These are phyloP conservation scores for Cyberlindnera mississippiensis DNA, from an alignment of 805 yeast species.

Conservation along the genomic window DNA sequence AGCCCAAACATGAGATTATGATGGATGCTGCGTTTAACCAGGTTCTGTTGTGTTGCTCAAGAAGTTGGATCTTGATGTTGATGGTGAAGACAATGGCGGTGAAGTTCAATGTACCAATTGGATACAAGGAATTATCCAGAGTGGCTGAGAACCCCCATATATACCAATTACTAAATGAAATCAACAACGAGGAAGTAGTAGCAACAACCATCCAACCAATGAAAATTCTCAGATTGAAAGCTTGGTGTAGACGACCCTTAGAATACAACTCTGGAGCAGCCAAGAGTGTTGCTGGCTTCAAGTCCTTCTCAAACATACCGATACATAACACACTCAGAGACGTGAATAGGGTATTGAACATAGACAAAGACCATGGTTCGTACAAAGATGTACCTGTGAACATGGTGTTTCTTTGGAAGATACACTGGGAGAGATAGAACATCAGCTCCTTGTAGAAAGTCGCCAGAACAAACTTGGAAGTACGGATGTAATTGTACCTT, in stretches of 20 bases:
- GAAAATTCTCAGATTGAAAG: conserved; percentile 69
- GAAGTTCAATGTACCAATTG: conserved; percentile 73
- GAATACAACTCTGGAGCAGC: conserved; percentile 90
- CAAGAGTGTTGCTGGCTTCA: conserved; percentile 79
- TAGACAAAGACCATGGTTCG: conserved; percentile 94
- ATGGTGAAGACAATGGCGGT: conserved; percentile 70
- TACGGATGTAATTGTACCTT: conserved; percentile 88
- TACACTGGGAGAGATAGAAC: conserved; percentile 83
- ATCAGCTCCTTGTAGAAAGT: conserved; percentile 93
- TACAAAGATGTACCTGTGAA: conserved; percentile 92
- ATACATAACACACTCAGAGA: conserved; percentile 86
- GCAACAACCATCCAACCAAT: conserved; percentile 77
- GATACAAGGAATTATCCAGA: conserved; percentile 73
- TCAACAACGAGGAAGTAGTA: conserved; percentile 62
- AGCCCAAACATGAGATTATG: conserved; percentile 74
- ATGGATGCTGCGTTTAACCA: conserved; percentile 65
- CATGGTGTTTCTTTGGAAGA: conserved; percentile 80
- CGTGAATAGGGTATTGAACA: conserved; percentile 95
- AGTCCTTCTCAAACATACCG: conserved; percentile 94
- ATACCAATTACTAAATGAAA: conserved; percentile 62
- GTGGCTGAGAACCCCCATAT: conserved; percentile 70
- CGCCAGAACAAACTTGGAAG: conserved; percentile 85
- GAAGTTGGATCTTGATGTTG: conserved; percentile 70
- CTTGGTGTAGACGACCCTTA: conserved; percentile 68
- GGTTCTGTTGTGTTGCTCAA: conserved; percentile 77